Evolutionary conservation across 805 yeast genomes (phyloP).

Genomic region (Wickerhamia fluorescens): DNA sequence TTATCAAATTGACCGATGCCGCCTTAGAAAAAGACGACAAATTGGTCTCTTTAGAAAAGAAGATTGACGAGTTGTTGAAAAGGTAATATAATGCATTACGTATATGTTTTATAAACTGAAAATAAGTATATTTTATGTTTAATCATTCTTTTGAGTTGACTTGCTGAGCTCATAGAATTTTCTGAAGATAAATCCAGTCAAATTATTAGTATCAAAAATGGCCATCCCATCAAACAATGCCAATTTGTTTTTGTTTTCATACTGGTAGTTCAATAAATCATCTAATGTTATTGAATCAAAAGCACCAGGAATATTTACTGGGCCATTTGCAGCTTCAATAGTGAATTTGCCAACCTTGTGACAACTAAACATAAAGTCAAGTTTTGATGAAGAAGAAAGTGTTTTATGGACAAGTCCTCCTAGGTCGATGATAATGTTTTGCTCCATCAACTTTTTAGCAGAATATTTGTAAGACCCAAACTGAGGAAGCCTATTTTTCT

Average conservation of each 20-base stretch:
- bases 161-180: slow-evolving; percentile 57
- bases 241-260: slow-evolving; percentile 51
- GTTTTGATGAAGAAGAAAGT: slow-evolving; percentile 50
- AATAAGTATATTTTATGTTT: neutral
- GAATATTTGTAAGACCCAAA: slow-evolving; percentile 77
- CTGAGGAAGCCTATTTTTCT: slow-evolving; percentile 58
- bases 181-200: slow-evolving; percentile 63
- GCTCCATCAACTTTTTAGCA: slow-evolving; percentile 67
- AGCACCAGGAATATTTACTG: slow-evolving; percentile 61
- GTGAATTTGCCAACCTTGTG: slow-evolving; percentile 66
- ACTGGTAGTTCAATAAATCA: slow-evolving; percentile 65
- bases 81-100: slow-evolving; percentile 1
- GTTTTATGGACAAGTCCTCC: slow-evolving; percentile 40
- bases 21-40: slow-evolving; percentile 62
- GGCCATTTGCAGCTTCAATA: slow-evolving; percentile 68
- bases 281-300: slow-evolving; percentile 56
- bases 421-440: slow-evolving; percentile 55
- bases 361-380: slow-evolving; percentile 69
- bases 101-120: slow-evolving; percentile 2
- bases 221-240: slow-evolving; percentile 62
- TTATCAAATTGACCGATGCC: slow-evolving; percentile 43
- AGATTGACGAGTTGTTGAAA: slow-evolving; percentile 48
- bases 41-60: slow-evolving; percentile 50
- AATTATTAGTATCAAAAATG: slow-evolving; percentile 57
- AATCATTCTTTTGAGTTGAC: neutral